Conservation (phyloP, 2,329 filamentous ascomycete species). For the Clonostachys sp. region DNA sequence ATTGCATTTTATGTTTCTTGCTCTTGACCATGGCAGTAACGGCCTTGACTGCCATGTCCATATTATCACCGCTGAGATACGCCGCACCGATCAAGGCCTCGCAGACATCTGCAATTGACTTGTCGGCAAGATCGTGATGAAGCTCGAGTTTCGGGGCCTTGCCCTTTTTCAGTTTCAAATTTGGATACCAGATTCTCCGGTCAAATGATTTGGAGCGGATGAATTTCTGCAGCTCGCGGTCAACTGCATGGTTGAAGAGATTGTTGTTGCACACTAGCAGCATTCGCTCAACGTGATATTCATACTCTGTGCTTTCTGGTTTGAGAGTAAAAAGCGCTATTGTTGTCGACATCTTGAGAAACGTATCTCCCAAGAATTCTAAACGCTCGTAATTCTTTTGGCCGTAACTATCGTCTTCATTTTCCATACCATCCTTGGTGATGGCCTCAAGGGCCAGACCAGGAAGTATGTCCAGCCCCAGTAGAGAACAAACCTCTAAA, state of each 20-base stretch:
- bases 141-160: slow-evolving; percentile 47
- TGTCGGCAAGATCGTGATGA: slow-evolving; percentile 68
- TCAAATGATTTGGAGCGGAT: slow-evolving; percentile 82
- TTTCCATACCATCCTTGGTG: slow-evolving; percentile 82
- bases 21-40: slow-evolving; percentile 68
- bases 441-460: slow-evolving; percentile 79
- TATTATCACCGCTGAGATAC: slow-evolving; percentile 45
- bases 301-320: slow-evolving; percentile 75
- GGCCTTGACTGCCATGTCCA: slow-evolving; percentile 55
- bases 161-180: slow-evolving; percentile 68
- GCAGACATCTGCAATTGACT: slow-evolving; percentile 81
- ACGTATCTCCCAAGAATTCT: slow-evolving; percentile 81
- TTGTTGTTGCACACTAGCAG: slow-evolving; percentile 87
- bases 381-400: slow-evolving; percentile 82
- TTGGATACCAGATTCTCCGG: slow-evolving; percentile 83
- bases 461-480: slow-evolving; percentile 62
- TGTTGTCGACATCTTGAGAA: slow-evolving; percentile 92
- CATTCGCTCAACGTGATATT: slow-evolving; percentile 90
- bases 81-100: slow-evolving; percentile 81
- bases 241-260: slow-evolving; percentile 70
- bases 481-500: slow-evolving; percentile 63
- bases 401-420: slow-evolving; percentile 66
- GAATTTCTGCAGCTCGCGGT: slow-evolving; percentile 64
- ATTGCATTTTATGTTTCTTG: slow-evolving; percentile 62
- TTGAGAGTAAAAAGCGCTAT: slow-evolving; percentile 77